Evolutionary conservation across 2,329 filamentous ascomycete species (phyloP), one percentile per base, ranked within the genome.

Genomic region (Ceratocystis papillata): DNA sequence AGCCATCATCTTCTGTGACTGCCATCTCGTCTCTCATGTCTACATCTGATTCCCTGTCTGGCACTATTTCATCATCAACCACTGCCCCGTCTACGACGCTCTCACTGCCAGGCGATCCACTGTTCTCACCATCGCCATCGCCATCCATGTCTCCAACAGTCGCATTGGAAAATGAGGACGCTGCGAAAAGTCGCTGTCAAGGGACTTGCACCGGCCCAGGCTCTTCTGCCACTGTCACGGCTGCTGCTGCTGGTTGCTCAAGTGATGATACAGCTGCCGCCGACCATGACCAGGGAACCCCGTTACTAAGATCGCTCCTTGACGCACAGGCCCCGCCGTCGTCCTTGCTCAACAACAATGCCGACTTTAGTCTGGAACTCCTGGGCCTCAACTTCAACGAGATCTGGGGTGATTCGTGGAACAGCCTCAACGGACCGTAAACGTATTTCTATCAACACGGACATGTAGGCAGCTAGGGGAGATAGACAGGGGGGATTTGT

Each of bases 321-420:
- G 15, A 64, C 60, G 53, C 53, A 59, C 73, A 76, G 69, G 70
- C 74, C 45, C 71, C 73, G 50, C 71, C 73, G 48, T 71, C 80
- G 53, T 33, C 53, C 53, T 12, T 33, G 53, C 28, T 59, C 12
- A 59, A 59, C 28, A 17, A 12, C 60, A 81, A 81, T 69, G 77
- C 80, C 37, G 81, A 83, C 66, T 80, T 81, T 67, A 82, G 77
- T 70, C 76, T 83, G 62, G 81, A 82, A 70, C 73, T 80, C 55
- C 73, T 83, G 62, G 81, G 80, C 2, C 75, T 81, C 65, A 81
- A 82, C 69, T 72, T 83, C 63, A 81, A 82, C 68, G 80, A 83
- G 69, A 74, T 83, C 64, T 83, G 81, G 81, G 80, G 79, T 50
- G 80, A 81, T 69, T 76, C 76, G 64, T 79, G 77, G 77, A 63